Percentiles rank a stretch among this genome's conserved stretches.
Evolutionary conservation across 768 basidiomycete species (phyloP).

Genomic region (Clavaria fumosa): DNA sequence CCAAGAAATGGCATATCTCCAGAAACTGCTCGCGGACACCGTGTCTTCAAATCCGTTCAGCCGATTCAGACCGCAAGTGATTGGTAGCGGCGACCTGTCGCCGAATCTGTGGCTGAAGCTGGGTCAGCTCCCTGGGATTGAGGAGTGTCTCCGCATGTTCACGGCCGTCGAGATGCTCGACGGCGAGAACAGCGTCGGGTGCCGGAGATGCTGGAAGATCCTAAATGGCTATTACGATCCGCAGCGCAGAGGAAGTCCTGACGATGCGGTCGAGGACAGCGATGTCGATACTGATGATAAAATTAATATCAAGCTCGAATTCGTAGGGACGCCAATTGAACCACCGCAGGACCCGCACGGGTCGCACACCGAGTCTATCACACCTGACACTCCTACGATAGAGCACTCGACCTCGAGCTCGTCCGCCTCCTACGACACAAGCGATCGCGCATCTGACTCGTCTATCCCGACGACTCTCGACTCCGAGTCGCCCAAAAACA

Average conservation of each 20-base stretch:
- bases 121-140: conserved; percentile 40
- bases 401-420: too few relatives aligned
- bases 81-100: conserved; percentile 4
- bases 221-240: conserved; percentile 43
- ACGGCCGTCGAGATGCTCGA: conserved; percentile 88
- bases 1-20: conserved; percentile 52
- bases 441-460: too few relatives aligned
- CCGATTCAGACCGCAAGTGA: neutral
- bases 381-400: too few relatives aligned
- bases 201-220: conserved; percentile 88
- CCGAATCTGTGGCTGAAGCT: conserved; percentile 31
- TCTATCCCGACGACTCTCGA: too few relatives aligned
- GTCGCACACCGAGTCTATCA: conserved; percentile 10
- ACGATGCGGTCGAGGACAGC: conserved; percentile 17
- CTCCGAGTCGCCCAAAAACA: too few relatives aligned
- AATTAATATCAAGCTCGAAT: too few relatives aligned
- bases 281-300: too few relatives aligned
- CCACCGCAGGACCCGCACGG: conserved; percentile 8
- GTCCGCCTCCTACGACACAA: too few relatives aligned
- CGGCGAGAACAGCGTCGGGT: conserved; percentile 90
- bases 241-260: conserved; percentile 3
- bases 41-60: conserved; percentile 33
- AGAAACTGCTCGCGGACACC: conserved; percentile 52
- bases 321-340: too few relatives aligned
- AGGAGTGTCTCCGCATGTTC: conserved; percentile 76